Evolutionary conservation across 148 eudicot genomes (phyloP).

Genomic region (Bassia scoparia): DNA sequence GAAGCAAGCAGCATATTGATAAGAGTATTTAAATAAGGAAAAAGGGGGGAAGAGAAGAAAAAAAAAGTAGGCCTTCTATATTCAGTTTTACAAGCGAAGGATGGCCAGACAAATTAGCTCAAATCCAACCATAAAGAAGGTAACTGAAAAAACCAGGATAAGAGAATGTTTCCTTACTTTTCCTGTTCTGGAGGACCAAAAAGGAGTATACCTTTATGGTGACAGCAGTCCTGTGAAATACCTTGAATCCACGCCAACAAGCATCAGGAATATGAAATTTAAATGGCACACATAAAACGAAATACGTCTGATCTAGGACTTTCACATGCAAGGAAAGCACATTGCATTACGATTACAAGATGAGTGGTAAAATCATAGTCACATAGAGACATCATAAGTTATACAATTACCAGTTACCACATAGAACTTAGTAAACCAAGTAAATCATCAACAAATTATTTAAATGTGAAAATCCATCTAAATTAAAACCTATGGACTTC

Average conservation of each 20-base stretch:
- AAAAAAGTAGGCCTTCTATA: neutral
- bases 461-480: neutral
- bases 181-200: conserved; percentile 99
- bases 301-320: neutral
- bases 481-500: neutral
- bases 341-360: neutral
- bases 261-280: conserved; percentile 11
- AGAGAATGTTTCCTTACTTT: conserved; percentile 48
- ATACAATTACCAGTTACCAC: neutral
- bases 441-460: neutral
- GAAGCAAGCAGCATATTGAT: neutral
- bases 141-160: neutral
- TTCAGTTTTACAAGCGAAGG: neutral
- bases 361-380: neutral
- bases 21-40: neutral
- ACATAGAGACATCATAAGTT: neutral
- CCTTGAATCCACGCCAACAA: conserved; percentile 35
- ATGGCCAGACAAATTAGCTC: neutral
- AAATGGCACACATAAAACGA: neutral
- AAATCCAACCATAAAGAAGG: too few species aligned
- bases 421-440: too few species aligned
- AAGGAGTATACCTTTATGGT: conserved; percentile 94
- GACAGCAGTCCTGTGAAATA: conserved; percentile 89
- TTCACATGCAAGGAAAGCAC: neutral
- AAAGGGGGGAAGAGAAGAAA: neutral